phyloP scores from a whole-genome alignment of 257 asterid genomes.

The Nicotiana undulata region DNA sequence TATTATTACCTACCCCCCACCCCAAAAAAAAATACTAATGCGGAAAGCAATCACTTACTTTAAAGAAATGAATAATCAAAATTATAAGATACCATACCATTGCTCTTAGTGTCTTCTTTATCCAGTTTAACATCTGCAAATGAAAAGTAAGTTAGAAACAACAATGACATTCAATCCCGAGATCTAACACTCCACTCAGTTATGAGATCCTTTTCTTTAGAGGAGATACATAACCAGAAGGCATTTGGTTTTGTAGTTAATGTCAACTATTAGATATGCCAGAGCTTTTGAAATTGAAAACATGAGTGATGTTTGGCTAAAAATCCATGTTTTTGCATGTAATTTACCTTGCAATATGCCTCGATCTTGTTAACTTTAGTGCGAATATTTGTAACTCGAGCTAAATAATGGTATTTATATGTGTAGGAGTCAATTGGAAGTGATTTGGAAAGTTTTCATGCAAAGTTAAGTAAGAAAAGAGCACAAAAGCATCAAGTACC shows the following conservation, averaged over 20 bases:
- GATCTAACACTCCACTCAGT: background rate
- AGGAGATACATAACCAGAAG: background rate
- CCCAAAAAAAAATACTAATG: background rate
- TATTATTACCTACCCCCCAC: background rate
- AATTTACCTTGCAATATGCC: too few species aligned
- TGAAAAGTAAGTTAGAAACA: conserved; percentile 8
- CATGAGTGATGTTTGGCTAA: background rate
- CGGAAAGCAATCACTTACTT: background rate
- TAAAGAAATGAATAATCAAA: background rate
- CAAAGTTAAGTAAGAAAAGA: too few species aligned
- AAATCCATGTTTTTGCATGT: too few species aligned
- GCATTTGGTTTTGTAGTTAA: background rate
- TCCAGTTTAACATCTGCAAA: conserved; percentile 55
- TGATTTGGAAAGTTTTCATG: too few species aligned
- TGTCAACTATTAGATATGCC: background rate
- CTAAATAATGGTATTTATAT: too few species aligned
- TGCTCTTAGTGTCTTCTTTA: conserved; percentile 50
- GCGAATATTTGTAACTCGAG: too few species aligned
- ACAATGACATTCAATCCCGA: background rate
- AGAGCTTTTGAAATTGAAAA: background rate
- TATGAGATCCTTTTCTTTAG: background rate
- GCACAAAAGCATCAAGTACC: too few species aligned
- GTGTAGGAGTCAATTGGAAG: too few species aligned
- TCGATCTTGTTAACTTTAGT: too few species aligned
- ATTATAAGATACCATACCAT: conserved; percentile 31